phyloP scores from a whole-genome alignment of 768 basidiomycete genomes.

The Podaxis carcinomalis region DNA sequence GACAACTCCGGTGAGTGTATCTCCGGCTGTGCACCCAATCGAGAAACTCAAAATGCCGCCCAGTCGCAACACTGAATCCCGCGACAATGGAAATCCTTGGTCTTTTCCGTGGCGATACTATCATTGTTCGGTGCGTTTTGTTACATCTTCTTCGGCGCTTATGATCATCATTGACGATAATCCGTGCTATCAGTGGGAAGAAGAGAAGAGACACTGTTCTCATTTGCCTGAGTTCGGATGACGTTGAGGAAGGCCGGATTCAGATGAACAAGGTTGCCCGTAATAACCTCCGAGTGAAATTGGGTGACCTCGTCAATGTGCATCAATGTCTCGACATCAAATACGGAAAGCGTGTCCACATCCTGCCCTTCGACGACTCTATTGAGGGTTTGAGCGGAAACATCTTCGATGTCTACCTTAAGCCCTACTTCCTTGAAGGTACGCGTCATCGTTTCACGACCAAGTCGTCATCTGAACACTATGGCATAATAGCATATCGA shows the following conservation, averaged over 20 bases:
- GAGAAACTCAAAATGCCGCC: conserved; percentile 11
- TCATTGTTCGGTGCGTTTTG: conserved; percentile 76
- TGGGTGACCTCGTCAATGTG: conserved; percentile 93
- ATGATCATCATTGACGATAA: not conserved
- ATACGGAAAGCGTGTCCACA: conserved; percentile 96
- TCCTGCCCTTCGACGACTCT: conserved; percentile 97
- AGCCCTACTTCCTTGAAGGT: conserved; percentile 98
- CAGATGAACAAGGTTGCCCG: conserved; percentile 99
- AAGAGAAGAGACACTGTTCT: conserved; percentile 97
- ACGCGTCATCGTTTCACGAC: conserved; percentile 15
- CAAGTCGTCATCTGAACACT: not conserved
- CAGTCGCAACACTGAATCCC: conserved; percentile 93
- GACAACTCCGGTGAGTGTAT: conserved; percentile 83
- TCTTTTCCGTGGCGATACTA: conserved; percentile 95
- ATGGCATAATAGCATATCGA: conserved; percentile 62
- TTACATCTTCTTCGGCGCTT: not conserved
- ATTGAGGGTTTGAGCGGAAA: conserved; percentile 97
- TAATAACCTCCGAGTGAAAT: conserved; percentile 96
- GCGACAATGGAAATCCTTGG: conserved; percentile 93
- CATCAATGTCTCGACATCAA: conserved; percentile 97
- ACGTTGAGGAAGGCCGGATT: conserved; percentile 97
- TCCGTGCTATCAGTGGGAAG: conserved; percentile 67
- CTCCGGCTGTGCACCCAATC: not conserved
- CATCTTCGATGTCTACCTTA: conserved; percentile 97
- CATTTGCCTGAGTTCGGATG: conserved; percentile 92